Conservation (phyloP, 768 basidiomycete genomes). For the Phlebiopsis gigantea region DNA sequence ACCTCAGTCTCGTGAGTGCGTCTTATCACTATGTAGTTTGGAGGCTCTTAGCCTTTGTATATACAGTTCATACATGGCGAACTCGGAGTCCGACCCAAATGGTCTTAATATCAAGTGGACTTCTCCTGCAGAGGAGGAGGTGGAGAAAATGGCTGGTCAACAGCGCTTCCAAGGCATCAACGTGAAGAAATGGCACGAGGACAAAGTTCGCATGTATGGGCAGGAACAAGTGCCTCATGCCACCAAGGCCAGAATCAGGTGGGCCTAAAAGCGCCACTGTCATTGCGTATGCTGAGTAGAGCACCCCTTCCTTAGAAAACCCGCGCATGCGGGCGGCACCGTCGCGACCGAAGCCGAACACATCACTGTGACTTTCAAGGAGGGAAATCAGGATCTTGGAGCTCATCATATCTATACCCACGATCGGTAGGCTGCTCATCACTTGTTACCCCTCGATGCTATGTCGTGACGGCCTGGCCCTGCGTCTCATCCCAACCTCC, state of each 20-base stretch:
- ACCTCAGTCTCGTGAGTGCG: too few relatives aligned
- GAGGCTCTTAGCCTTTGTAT: too few relatives aligned
- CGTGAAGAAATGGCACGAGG: not conserved
- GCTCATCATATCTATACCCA: not conserved
- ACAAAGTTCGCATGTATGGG: not conserved
- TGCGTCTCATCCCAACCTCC: not conserved
- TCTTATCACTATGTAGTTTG: too few relatives aligned
- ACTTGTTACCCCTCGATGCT: not conserved
- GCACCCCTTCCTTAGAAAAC: not conserved
- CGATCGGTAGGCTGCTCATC: not conserved
- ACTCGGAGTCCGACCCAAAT: too few relatives aligned
- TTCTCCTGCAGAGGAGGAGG: too few relatives aligned
- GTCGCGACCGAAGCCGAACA: not conserved
- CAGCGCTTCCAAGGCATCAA: not conserved
- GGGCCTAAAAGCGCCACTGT: not conserved
- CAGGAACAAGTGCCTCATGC: not conserved
- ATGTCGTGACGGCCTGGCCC: not conserved
- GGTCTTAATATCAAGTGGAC: too few relatives aligned
- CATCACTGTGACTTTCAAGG: not conserved
- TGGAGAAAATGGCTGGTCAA: not conserved
- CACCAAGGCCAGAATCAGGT: not conserved
- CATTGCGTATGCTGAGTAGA: not conserved
- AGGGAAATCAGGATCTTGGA: not conserved
- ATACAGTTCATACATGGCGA: too few relatives aligned
- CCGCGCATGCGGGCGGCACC: not conserved